Percentiles rank a stretch among this genome's conserved stretches.
Conservation (phyloP, 2,329 filamentous ascomycete species). For the Fusarium secorum region DNA sequence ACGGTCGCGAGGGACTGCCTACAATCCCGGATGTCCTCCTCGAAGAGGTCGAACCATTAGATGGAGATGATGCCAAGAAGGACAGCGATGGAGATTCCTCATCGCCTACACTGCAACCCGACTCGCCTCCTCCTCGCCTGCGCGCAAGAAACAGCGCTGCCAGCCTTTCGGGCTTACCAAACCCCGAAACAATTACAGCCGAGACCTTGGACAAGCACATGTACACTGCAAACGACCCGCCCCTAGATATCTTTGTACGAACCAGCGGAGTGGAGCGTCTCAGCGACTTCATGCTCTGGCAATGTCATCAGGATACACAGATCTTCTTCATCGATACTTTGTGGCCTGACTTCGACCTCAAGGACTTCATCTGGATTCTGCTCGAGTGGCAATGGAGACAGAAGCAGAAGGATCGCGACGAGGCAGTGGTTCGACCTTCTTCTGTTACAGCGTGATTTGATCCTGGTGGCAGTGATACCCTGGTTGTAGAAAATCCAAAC, state of each 20-base stretch:
- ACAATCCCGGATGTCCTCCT: conserved; percentile 60
- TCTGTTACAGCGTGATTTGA: conserved; percentile 38
- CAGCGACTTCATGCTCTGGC: conserved; percentile 99
- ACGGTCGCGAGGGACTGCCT: conserved; percentile 56
- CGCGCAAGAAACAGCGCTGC: conserved; percentile 45
- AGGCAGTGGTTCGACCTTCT: conserved; percentile 48
- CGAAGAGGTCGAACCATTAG: conserved; percentile 50
- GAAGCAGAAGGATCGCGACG: conserved; percentile 64
- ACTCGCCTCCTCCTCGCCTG: conserved; percentile 56
- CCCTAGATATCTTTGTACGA: conserved; percentile 87
- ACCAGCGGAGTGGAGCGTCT: conserved; percentile 92
- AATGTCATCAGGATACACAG: conserved; percentile 90
- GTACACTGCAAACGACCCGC: conserved; percentile 85
- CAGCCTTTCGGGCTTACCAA: conserved; percentile 59
- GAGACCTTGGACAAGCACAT: conserved; percentile 85
- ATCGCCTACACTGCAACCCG: conserved; percentile 65
- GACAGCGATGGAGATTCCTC: conserved; percentile 66
- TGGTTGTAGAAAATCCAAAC: conserved; percentile 21
- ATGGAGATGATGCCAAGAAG: conserved; percentile 52
- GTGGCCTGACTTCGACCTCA: conserved; percentile 96
- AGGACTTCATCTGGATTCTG: conserved; percentile 90
- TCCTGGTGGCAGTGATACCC: conserved; percentile 37
- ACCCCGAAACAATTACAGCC: conserved; percentile 86
- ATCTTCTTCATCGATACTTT: conserved; percentile 91
- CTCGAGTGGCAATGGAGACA: conserved; percentile 84